Base-by-base conservation (phyloP, 352 stramenopile genomes). In the Pythium grandisporangium region DNA sequence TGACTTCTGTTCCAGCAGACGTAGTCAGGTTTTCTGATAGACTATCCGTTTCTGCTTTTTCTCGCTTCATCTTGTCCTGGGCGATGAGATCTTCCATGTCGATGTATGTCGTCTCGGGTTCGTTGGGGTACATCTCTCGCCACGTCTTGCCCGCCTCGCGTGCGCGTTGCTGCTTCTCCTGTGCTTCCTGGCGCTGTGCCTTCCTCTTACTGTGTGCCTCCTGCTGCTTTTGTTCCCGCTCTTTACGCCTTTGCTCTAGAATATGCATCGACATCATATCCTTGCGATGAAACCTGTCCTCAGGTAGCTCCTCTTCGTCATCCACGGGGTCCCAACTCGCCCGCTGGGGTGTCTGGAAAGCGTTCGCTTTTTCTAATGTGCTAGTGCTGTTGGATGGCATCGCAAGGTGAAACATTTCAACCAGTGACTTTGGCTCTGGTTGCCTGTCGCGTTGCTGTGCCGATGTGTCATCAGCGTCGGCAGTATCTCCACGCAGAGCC, bases 191-290 rank as follows among this genome's bases (percentile, higher is more conserved):
- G 14, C 75, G 66, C 35, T 63, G 53, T 7, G 44, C 21, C 22
- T 61, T 64, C 4, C 67, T 66, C 30, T 85, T 84, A 4, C 30
- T 47, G 16, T 85, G 63, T 0, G 69, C 54, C 29, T 89, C 71
- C 14, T 82, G 61, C 5, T 54, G 54, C 20, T 84, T 87, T 48
- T 85, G 61, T 27, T 68, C 64, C 10, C 65, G 63, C 38, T 89
- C 78, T 30, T 59, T 25, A 25, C 61, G 62, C 24, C 70, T 61
- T 48, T 89, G 73, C 47, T 91, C 78, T 20, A 91, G 55, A 58
- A 84, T 85, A 43, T 86, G 76, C 75, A 91, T 89, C 11, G 78
- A 91, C 66, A 91, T 71, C 72, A 91, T 85, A 48, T 91, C 73
- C 33, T 78, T 76, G 33, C 67, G 68, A 24, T 91, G 78, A 45